A percentile compares a stretch with the other conserved stretches of the same genome.
phyloP scores from a whole-genome alignment of 495 filamentous ascomycete species.

The Physcia stellaris region DNA sequence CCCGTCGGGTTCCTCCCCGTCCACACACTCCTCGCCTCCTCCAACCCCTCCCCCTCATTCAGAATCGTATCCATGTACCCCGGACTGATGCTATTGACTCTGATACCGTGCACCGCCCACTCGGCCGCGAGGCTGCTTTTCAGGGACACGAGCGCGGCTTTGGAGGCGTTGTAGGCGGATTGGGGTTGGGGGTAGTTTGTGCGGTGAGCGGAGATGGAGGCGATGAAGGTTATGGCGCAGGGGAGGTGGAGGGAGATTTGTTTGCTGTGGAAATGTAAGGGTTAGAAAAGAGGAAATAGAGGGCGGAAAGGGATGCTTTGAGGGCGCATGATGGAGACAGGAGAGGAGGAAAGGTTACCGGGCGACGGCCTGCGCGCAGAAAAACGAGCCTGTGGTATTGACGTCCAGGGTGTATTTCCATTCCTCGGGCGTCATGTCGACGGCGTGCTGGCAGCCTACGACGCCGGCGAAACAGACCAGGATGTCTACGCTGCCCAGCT shows the following conservation, averaged over 20 bases:
- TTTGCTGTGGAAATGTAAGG: slow-evolving; percentile 9
- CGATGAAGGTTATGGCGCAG: slow-evolving; percentile 49
- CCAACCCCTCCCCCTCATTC: slow-evolving; percentile 50
- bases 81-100: slow-evolving; percentile 55
- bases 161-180: slow-evolving; percentile 29
- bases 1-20: slow-evolving; percentile 50
- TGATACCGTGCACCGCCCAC: slow-evolving; percentile 44
- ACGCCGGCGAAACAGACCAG: slow-evolving; percentile 57
- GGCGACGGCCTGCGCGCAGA: slow-evolving; percentile 49
- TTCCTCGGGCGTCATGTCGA: slow-evolving; percentile 37
- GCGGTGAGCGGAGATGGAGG: slow-evolving; percentile 50
- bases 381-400: slow-evolving; percentile 51
- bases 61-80: slow-evolving; percentile 77
- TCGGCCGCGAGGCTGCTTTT: slow-evolving; percentile 26
- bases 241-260: slow-evolving; percentile 21
- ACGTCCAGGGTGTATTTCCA: slow-evolving; percentile 51
- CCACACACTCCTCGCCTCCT: slow-evolving; percentile 42
- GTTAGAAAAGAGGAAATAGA: not conserved
- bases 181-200: slow-evolving; percentile 36
- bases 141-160: slow-evolving; percentile 25
- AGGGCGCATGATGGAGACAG: not conserved
- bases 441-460: slow-evolving; percentile 41
- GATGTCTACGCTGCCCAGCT: slow-evolving; percentile 41
- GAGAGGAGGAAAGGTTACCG: slow-evolving; percentile 26
- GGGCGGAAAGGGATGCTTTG: not conserved